Evolutionary conservation across 495 filamentous ascomycete genomes (phyloP), one percentile per base, ranked within the genome.

Genomic region (Penicillium paradoxum): DNA sequence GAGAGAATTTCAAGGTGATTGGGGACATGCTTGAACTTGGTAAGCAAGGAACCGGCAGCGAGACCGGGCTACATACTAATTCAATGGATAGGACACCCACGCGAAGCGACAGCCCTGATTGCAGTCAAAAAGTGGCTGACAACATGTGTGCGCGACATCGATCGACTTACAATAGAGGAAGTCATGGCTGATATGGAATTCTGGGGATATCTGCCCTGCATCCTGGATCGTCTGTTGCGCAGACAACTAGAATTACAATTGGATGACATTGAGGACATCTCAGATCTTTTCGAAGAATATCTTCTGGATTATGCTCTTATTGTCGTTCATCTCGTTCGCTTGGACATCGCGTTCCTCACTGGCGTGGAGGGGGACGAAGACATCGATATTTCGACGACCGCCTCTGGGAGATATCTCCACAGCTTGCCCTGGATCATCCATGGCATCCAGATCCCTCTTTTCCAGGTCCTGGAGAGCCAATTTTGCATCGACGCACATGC

Each of bases 131-230:
- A 53, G 25, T 77, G 72, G 73, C 33, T 76, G 18, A 63, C 66
- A 29, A 56, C 65, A 8, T 69, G 65, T 25, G 63, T 51, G 21
- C 59, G 59, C 34, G 65, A 64, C 7, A 40, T 71, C 14, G 55
- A 67, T 34, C 60, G 68, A 41, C 40, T 74, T 21, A 67, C 60
- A 2, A 62, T 58, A 21, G 60, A 57, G 18, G 55, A 58, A 10
- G 54, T 68, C 7, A 36, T 49, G 3, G 69, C 79, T 2, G 67
- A 82, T 25, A 51, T 57, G 21, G 70, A 73, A 7, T 80, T 83
- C 56, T 84, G 81, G 81, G 73, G 80, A 22, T 68, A 75, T 10
- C 34, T 84, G 6, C 76, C 79, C 2, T 45, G 29, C 0, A 19
- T 82, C 21, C 49, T 77, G 27, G 74, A 79, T 36, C 55, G 53